Percentiles rank a stretch among this genome's conserved stretches.
Evolutionary conservation across 352 stramenopile species (phyloP).

Genomic region (Pythium apleroticum): DNA sequence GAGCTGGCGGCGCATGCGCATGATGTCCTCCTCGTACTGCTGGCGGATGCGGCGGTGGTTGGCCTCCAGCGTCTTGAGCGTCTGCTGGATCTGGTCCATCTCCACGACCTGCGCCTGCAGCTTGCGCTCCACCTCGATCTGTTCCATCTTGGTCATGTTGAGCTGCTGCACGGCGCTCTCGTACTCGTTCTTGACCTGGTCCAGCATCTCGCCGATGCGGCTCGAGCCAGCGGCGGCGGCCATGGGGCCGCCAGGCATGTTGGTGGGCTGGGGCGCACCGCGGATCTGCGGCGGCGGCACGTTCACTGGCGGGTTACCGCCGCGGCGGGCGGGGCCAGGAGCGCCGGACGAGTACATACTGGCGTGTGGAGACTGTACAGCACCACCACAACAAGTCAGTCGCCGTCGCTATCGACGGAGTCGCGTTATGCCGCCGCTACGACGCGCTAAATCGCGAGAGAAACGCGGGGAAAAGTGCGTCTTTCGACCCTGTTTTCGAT

Average conservation of each 20-base stretch:
- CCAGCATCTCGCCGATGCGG: slow-evolving; percentile 79
- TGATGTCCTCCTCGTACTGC: slow-evolving; percentile 85
- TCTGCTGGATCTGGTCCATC: slow-evolving; percentile 89
- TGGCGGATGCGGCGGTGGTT: slow-evolving; percentile 80
- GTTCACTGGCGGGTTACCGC: slow-evolving; percentile 63
- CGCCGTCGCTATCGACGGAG: not conserved
- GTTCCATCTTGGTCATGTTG: slow-evolving; percentile 87
- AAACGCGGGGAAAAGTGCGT: not conserved
- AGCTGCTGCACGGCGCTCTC: slow-evolving; percentile 82
- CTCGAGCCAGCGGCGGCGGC: slow-evolving; percentile 34
- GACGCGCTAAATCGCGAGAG: not conserved
- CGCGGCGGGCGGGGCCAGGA: slow-evolving; percentile 54
- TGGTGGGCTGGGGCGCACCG: slow-evolving; percentile 43
- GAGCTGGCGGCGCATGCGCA: slow-evolving; percentile 80
- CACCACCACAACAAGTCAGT: not conserved
- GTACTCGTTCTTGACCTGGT: slow-evolving; percentile 85
- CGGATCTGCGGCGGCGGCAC: slow-evolving; percentile 61
- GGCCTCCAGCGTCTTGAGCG: slow-evolving; percentile 78
- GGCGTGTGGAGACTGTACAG: not conserved
- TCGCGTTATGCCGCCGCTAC: not conserved
- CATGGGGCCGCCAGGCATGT: slow-evolving; percentile 38
- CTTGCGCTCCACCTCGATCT: slow-evolving; percentile 88
- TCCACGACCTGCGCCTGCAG: slow-evolving; percentile 84
- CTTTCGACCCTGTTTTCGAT: not conserved
- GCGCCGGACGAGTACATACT: slow-evolving; percentile 73